Evolutionary conservation across 1,284 basidiomycete genomes (phyloP).

Genomic region (Austroboletus novae-zelandiae): DNA sequence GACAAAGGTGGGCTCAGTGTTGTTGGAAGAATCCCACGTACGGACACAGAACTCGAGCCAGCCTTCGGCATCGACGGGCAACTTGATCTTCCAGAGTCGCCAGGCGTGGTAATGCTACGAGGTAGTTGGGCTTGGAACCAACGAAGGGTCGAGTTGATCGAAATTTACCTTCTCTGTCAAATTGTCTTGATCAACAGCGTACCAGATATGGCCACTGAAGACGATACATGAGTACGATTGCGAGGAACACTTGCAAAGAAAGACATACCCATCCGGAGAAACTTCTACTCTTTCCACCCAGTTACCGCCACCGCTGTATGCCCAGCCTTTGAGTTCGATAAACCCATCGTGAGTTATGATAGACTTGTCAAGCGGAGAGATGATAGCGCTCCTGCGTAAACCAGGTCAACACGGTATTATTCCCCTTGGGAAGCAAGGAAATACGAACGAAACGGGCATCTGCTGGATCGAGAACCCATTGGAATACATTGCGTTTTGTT

Average conservation of each 20-base stretch:
- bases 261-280: conserved; percentile 47
- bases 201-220: conserved; percentile 18
- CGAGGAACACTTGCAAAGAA: not conserved
- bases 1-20: conserved; percentile 56
- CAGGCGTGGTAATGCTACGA: conserved; percentile 52
- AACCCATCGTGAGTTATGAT: conserved; percentile 49
- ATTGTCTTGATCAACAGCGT: conserved; percentile 14
- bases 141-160: not conserved
- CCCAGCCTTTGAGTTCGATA: conserved; percentile 49
- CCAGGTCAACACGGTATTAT: not conserved
- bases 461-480: conserved; percentile 21
- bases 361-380: conserved; percentile 41
- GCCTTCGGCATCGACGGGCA: conserved; percentile 55
- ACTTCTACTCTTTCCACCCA: conserved; percentile 58
- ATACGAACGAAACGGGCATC: conserved; percentile 20
- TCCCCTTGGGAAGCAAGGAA: not conserved
- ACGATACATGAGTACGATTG: not conserved
- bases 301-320: conserved; percentile 54
- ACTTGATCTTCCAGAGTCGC: conserved; percentile 51
- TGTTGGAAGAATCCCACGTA: conserved; percentile 57
- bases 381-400: conserved; percentile 16
- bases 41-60: conserved; percentile 60
- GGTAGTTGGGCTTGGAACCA: not conserved
- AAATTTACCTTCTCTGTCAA: conserved; percentile 16
- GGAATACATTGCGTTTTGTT: conserved; percentile 17